A percentile compares a stretch with the other conserved stretches of the same genome.
These are phyloP conservation scores for Bifiguratus adelaidae DNA, from an alignment of 192 early-diverging fungal species.

Conservation along the genomic window DNA sequence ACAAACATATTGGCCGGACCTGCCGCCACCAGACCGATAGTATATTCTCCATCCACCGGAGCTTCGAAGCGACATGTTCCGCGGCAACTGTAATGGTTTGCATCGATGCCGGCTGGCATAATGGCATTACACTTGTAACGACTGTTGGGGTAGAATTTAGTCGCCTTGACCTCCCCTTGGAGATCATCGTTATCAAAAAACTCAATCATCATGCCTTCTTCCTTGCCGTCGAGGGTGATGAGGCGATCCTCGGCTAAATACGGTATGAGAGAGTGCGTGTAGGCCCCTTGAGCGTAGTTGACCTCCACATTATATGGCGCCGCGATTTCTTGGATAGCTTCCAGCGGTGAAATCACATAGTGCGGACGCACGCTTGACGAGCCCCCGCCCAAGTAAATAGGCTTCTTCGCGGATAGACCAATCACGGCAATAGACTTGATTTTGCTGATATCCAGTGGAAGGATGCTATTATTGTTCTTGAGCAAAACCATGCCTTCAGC, in stretches of 20 bases:
- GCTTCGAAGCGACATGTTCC: too few relatives aligned
- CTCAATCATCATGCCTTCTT: too few relatives aligned
- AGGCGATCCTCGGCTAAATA: background rate
- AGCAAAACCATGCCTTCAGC: constrained; percentile 38
- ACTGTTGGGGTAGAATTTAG: too few relatives aligned
- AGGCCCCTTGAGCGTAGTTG: background rate
- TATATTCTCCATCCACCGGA: too few relatives aligned
- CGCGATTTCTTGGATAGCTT: constrained; percentile 10
- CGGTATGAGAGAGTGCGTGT: constrained; percentile 3
- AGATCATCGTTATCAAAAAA: too few relatives aligned
- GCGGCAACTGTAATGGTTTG: too few relatives aligned
- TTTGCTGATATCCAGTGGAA: constrained; percentile 20
- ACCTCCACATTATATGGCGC: background rate
- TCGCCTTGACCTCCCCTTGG: too few relatives aligned
- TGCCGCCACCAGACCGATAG: constrained; percentile 1
- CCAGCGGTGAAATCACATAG: constrained; percentile 1
- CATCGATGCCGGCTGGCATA: too few relatives aligned
- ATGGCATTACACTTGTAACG: too few relatives aligned
- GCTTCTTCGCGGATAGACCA: constrained; percentile 3
- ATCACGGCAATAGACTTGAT: constrained; percentile 10
- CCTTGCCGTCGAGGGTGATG: too few relatives aligned
- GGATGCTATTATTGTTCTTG: constrained; percentile 29
- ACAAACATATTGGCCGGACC: constrained; percentile 3
- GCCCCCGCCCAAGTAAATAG: constrained; percentile 7
- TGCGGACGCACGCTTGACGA: constrained; percentile 1